These are phyloP conservation scores for Mycena rosella DNA, from an alignment of 768 basidiomycete genomes.

Conservation along the genomic window DNA sequence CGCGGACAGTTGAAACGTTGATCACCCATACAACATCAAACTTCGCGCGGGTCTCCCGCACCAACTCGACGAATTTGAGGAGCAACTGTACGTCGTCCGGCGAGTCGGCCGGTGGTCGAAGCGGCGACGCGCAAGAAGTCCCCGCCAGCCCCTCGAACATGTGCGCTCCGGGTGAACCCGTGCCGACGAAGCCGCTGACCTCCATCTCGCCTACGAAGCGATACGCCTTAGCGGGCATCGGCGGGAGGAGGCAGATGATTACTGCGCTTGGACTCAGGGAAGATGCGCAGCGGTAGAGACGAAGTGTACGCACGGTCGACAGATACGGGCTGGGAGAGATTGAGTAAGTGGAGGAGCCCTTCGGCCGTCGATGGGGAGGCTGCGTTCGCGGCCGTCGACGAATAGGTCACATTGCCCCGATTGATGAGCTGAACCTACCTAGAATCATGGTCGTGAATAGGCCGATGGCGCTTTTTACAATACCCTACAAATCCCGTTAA, in stretches of 20 bases:
- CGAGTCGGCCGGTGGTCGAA: slow-evolving; percentile 38
- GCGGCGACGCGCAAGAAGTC: slow-evolving; percentile 52
- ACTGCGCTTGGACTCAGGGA: slow-evolving; percentile 1
- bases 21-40: too few species aligned
- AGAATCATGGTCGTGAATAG: slow-evolving; percentile 59
- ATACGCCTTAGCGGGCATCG: slow-evolving; percentile 61
- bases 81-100: slow-evolving; percentile 49
- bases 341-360: slow-evolving; percentile 58
- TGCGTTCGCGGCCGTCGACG: slow-evolving; percentile 53
- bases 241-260: slow-evolving; percentile 47
- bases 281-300: neutral
- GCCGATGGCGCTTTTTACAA: slow-evolving; percentile 58
- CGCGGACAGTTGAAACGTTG: too few species aligned
- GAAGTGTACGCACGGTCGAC: slow-evolving; percentile 42
- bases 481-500: too few species aligned
- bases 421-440: slow-evolving; percentile 41
- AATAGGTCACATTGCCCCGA: too few species aligned
- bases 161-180: slow-evolving; percentile 31
- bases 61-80: slow-evolving; percentile 49
- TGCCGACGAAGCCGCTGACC: slow-evolving; percentile 56
- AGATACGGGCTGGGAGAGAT: slow-evolving; percentile 50
- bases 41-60: neutral
- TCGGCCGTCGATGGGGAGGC: slow-evolving; percentile 63
- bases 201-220: slow-evolving; percentile 67
- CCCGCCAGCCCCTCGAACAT: slow-evolving; percentile 54